phyloP scores from a whole-genome alignment of 768 basidiomycete genomes.

The Phlebiopsis flavidoalba region DNA sequence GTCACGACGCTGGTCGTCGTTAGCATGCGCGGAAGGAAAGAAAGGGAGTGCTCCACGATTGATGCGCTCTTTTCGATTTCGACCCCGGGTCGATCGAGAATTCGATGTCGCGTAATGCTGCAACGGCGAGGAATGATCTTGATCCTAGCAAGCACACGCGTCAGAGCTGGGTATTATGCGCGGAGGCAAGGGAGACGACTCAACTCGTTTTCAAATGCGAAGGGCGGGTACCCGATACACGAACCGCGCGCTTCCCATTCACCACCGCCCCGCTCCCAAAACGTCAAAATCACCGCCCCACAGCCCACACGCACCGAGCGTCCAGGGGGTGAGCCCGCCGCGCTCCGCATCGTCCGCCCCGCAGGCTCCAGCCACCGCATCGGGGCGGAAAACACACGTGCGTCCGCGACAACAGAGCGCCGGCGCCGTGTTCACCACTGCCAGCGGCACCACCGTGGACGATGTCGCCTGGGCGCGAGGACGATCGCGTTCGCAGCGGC shows the following conservation, averaged over 20 bases:
- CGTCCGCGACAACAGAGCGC: slow-evolving; percentile 64
- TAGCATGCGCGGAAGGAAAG: not conserved
- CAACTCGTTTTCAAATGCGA: slow-evolving; percentile 55
- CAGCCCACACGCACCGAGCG: slow-evolving; percentile 47
- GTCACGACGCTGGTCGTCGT: slow-evolving; percentile 42
- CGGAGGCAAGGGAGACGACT: slow-evolving; percentile 24
- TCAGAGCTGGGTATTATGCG: not conserved
- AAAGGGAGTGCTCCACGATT: slow-evolving; percentile 44
- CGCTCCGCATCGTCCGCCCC: too few relatives aligned
- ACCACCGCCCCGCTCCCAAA: slow-evolving; percentile 47
- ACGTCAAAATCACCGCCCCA: slow-evolving; percentile 51
- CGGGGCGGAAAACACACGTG: slow-evolving; percentile 53
- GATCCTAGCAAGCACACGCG: slow-evolving; percentile 41
- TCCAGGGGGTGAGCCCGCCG: too few relatives aligned
- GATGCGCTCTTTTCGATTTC: slow-evolving; percentile 59
- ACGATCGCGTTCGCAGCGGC: slow-evolving; percentile 4
- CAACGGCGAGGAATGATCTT: slow-evolving; percentile 57
- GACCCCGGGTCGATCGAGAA: slow-evolving; percentile 45
- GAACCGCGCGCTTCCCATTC: slow-evolving; percentile 51
- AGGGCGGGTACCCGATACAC: slow-evolving; percentile 59
- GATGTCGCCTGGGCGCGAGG: slow-evolving; percentile 38
- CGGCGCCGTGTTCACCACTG: slow-evolving; percentile 50
- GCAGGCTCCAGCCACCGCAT: slow-evolving; percentile 23
- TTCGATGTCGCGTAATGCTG: slow-evolving; percentile 56
- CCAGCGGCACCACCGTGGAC: slow-evolving; percentile 51